A percentile compares a stretch with the other conserved stretches of the same genome.
Evolutionary conservation across 2,329 filamentous ascomycete genomes (phyloP).

Genomic region (Colletotrichum plurivorum): DNA sequence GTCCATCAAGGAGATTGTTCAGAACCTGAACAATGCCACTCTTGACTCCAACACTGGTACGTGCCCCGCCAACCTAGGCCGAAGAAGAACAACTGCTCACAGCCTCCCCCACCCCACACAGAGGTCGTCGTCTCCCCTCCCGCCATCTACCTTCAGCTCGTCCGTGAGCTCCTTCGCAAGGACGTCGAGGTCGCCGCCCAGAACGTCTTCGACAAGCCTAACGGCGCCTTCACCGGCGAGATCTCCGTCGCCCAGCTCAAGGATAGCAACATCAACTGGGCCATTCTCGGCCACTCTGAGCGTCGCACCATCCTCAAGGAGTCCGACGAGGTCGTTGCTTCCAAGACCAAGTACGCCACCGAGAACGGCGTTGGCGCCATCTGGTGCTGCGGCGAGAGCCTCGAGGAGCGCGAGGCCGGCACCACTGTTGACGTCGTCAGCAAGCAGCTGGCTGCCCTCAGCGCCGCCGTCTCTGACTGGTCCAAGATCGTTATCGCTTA

Average conservation of each 20-base stretch:
- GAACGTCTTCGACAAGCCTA: slow-evolving; percentile 97
- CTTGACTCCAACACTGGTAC: slow-evolving; percentile 82
- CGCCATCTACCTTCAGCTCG: slow-evolving; percentile 88
- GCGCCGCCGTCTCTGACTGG: slow-evolving; percentile 86
- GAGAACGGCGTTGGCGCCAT: slow-evolving; percentile 92
- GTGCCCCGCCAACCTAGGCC: slow-evolving; percentile 48
- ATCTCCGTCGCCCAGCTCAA: slow-evolving; percentile 93
- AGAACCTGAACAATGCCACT: slow-evolving; percentile 87
- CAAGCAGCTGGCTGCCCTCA: slow-evolving; percentile 86
- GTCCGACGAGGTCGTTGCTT: slow-evolving; percentile 86
- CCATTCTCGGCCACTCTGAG: slow-evolving; percentile 95
- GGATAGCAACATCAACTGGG: slow-evolving; percentile 91
- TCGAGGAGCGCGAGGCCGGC: slow-evolving; percentile 89
- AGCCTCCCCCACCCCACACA: slow-evolving; percentile 55
- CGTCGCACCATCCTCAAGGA: slow-evolving; percentile 91
- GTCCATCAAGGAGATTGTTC: slow-evolving; percentile 91
- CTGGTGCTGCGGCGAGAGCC: slow-evolving; percentile 95
- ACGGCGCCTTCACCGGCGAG: slow-evolving; percentile 97
- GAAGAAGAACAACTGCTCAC: slow-evolving; percentile 6
- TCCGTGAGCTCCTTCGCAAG: slow-evolving; percentile 82
- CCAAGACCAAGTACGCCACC: slow-evolving; percentile 94
- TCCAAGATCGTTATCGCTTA: slow-evolving; percentile 96
- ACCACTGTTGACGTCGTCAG: slow-evolving; percentile 91
- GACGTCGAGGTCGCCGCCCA: slow-evolving; percentile 91
- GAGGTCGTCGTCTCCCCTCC: slow-evolving; percentile 97